Evolutionary conservation across 1,139 yeast species (phyloP).

Genomic region (Yamadazyma oceani): DNA sequence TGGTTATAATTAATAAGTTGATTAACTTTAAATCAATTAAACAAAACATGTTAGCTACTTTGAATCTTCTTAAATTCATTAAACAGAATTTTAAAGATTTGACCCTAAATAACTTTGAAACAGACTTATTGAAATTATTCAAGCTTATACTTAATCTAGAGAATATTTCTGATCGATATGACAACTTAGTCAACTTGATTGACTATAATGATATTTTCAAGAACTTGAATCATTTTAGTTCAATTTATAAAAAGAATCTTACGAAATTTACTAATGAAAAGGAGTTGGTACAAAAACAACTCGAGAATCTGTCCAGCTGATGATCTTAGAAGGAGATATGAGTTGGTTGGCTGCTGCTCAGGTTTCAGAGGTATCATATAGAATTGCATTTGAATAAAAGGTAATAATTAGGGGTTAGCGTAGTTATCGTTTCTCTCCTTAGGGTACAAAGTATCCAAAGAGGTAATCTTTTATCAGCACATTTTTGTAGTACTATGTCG

Average conservation of each 20-base stretch:
- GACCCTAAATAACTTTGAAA: slow-evolving; percentile 17
- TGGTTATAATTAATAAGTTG: slow-evolving; percentile 40
- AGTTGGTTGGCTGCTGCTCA: too few relatives aligned
- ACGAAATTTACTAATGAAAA: slow-evolving; percentile 13
- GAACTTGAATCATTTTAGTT: slow-evolving; percentile 48
- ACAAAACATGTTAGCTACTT: slow-evolving; percentile 43
- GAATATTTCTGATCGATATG: slow-evolving; percentile 24
- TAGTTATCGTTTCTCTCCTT: too few relatives aligned
- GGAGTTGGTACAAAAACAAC: slow-evolving; percentile 5
- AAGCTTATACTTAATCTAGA: slow-evolving; percentile 8
- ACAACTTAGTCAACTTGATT: slow-evolving; percentile 44
- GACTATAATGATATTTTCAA: slow-evolving; percentile 52
- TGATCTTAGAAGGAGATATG: not conserved
- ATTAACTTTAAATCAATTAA: slow-evolving; percentile 45
- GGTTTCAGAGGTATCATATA: too few relatives aligned
- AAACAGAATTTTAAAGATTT: slow-evolving; percentile 12
- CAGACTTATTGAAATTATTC: slow-evolving; percentile 18
- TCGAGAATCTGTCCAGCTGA: not conserved
- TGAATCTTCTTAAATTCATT: slow-evolving; percentile 44
- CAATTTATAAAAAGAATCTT: slow-evolving; percentile 46
- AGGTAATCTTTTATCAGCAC: too few relatives aligned
- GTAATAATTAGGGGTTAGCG: too few relatives aligned
- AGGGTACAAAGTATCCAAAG: too few relatives aligned
- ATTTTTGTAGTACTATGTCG: too few relatives aligned
- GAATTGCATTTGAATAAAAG: too few relatives aligned